Conservation (phyloP, 1,284 basidiomycete species). For the Papiliotrema laurentii region DNA sequence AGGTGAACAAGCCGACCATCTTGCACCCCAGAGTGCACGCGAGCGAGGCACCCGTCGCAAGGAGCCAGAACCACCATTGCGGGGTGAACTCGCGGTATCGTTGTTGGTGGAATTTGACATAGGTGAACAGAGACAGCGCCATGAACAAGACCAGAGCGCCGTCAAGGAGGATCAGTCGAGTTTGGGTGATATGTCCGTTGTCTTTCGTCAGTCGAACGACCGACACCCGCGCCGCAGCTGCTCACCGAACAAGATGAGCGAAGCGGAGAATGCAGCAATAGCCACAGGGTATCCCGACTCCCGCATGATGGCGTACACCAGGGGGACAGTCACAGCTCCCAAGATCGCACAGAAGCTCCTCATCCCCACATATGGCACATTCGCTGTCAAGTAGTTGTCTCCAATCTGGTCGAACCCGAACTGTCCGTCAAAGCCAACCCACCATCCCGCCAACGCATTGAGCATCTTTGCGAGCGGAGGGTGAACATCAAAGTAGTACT, state of each 20-base stretch:
- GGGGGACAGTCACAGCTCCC: constrained; percentile 79
- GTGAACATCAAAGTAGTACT: constrained; percentile 99
- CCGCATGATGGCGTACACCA: constrained; percentile 96
- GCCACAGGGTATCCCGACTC: constrained; percentile 91
- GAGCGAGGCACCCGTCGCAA: constrained; percentile 85
- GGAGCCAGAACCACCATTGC: constrained; percentile 94
- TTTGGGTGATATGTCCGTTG: constrained; percentile 93
- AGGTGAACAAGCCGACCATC: constrained; percentile 94
- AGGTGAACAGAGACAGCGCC: constrained; percentile 87
- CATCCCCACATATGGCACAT: constrained; percentile 81
- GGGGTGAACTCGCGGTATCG: constrained; percentile 84
- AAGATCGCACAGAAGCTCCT: constrained; percentile 86
- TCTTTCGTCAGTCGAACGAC: constrained; percentile 55
- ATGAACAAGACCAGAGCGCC: constrained; percentile 95
- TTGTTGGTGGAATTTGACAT: constrained; percentile 91
- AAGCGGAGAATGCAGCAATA: constrained; percentile 81
- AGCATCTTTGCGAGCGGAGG: constrained; percentile 92
- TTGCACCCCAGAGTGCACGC: constrained; percentile 96
- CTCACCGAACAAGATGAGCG: constrained; percentile 79
- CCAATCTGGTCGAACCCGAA: constrained; percentile 96
- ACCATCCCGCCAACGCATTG: constrained; percentile 88
- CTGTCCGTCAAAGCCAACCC: constrained; percentile 90
- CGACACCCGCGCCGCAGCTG: constrained; percentile 5
- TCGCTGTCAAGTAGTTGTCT: constrained; percentile 64
- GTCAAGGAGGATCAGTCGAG: constrained; percentile 90